Base-by-base conservation (phyloP, 768 basidiomycete species). In the Trametes maxima region DNA sequence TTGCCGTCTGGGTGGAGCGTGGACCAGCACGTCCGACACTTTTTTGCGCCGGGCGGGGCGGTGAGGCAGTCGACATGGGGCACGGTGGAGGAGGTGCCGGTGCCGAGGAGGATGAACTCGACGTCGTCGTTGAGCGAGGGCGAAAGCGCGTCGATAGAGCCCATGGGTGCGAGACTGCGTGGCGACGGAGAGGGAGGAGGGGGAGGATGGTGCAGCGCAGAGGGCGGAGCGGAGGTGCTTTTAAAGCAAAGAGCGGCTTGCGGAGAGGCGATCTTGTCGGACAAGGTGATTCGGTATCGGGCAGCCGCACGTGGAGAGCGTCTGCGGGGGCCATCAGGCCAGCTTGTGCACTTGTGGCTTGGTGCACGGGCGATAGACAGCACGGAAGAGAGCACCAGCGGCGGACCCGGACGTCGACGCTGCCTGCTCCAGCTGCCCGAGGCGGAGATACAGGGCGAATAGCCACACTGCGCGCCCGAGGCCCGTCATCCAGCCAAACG, bases 81-180 rank as follows among this genome's bases (percentile, higher is more conserved):
- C 14, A 94, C 63, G 63, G 86, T 85, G 28, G 85, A 84, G 10
- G 92, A 93, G 28, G 88, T 89, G 52, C 91, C 92, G 39, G 91
- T 94, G 54, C 92, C 92, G 33, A 93, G 83, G 71, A 94, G 90
- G 59, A 94, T 85, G 65, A 92, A 75, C 70, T 94, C 90, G 55
- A 80, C 73, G 36, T 71, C 28, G 44, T 64, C 60, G 53, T 24
- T 24, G 24, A 42, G 24, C 42, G 53, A 51, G 33, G 64, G 57
- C 1, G 35, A 12, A 53, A 58, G 50, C 13, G 63, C 53, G 16
- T 62, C 60, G 44, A 62, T 62, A 17, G 60, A 62, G 19, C 60
- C 62, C 62, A 63, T 63, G 19, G 46, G 35, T 2, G 37, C 21
- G 28, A n/a, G 25, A n/a, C 28, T 50, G 22, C 17, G 36, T 12